Percentiles rank a stretch among this genome's conserved stretches.
Evolutionary conservation across 768 basidiomycete species (phyloP).

Genomic region (Leccinum obscurum): DNA sequence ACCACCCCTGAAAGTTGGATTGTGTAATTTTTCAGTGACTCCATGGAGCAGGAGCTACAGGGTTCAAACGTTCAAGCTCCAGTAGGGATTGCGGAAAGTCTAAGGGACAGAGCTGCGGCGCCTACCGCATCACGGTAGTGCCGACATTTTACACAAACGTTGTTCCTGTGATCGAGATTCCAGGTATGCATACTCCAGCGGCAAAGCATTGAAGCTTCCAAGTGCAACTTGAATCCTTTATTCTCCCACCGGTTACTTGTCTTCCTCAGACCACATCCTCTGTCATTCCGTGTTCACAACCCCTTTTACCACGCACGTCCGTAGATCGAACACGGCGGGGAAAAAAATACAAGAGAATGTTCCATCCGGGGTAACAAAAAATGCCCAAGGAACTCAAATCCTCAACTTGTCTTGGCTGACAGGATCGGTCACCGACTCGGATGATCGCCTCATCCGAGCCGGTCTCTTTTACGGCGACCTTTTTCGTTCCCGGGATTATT

Average conservation of each 20-base stretch:
- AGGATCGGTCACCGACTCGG: background rate
- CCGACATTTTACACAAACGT: background rate
- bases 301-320: conserved; percentile 60
- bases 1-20: conserved; percentile 81
- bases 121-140: background rate
- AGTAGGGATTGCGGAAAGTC: conserved; percentile 44
- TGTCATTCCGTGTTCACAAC: conserved; percentile 91
- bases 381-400: conserved; percentile 45
- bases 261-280: conserved; percentile 73
- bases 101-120: background rate
- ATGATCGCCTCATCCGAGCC: background rate
- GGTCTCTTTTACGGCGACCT: background rate
- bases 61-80: conserved; percentile 43
- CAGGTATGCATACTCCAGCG: background rate
- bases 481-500: background rate
- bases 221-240: conserved; percentile 56
- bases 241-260: conserved; percentile 65
- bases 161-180: background rate
- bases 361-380: conserved; percentile 58
- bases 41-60: conserved; percentile 49
- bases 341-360: conserved; percentile 42
- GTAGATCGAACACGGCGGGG: conserved; percentile 47
- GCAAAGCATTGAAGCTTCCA: conserved; percentile 69
- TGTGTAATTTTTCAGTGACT: conserved; percentile 73
- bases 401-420: background rate